Evolutionary conservation across 768 basidiomycete genomes (phyloP), one percentile per base, ranked within the genome.

Genomic region (Phanerochaete carnosa): DNA sequence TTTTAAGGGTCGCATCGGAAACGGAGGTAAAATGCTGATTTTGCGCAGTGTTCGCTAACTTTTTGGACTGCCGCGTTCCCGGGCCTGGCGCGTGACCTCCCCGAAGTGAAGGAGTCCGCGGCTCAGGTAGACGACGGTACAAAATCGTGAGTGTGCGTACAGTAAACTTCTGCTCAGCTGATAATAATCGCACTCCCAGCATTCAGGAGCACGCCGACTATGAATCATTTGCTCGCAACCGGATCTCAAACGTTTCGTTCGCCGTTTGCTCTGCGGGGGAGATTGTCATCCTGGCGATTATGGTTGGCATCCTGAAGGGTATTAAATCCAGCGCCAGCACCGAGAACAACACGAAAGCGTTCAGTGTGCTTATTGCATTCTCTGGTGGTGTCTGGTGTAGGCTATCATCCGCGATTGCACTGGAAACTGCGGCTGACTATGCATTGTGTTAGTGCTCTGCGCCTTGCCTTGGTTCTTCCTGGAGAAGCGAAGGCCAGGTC

Each of bases 1-100:
- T 33, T 16, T 29, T 12, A 12, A 11, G 29, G 16, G 39, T 43
- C 19, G 19, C 11, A 9, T 7, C 5, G 39, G 39, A 43, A 4
- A 50, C n/a, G 26, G 49, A 50, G 15, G 49, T 29, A 15, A 11
- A n/a, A 26, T 33, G 29, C 30, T 52, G 15, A 52, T n/a, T 33
- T 29, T 64, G 28, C 5, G 0, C 59, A 88, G 83, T 83, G 87
- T 58, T 76, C 87, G 30, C 70, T 91, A 57, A 91, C 90, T 0
- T 92, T 92, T 72, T 92, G 89, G 89, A 89, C 88, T 0, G 90
- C 90, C 12, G 90, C 90, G 13, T 91, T 92, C 69, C 89, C 90
- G 0, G 89, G 88, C 19, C 77, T 92, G 16, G 86, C 87, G 25
- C 79, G 83, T 9, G 82, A 91, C 69, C 79, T 90, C 28, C 85